Percentiles rank a stretch among this genome's conserved stretches.
These are phyloP conservation scores for Orychophragmus violaceus DNA, from an alignment of 345 rosid genomes.

Conservation along the genomic window DNA sequence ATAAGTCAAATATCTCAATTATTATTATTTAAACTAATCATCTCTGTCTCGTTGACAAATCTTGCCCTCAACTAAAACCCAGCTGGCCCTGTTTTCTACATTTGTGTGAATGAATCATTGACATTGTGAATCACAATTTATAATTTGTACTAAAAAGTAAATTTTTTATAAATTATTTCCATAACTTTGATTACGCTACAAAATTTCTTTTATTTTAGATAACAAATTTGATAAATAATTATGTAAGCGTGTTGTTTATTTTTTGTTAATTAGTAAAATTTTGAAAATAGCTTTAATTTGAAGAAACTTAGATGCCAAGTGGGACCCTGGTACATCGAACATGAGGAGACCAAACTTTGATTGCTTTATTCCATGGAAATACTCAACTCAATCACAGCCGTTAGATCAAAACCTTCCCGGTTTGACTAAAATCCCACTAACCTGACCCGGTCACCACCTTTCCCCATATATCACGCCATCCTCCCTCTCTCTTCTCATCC, in stretches of 20 bases:
- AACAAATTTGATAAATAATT: background rate
- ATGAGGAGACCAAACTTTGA: slow-evolving; percentile 29
- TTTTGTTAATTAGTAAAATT: background rate
- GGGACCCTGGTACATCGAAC: slow-evolving; percentile 28
- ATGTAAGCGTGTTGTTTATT: background rate
- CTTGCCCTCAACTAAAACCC: slow-evolving; percentile 14
- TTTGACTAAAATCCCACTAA: slow-evolving; percentile 34
- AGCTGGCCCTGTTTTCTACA: slow-evolving; percentile 10
- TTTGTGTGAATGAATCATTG: background rate
- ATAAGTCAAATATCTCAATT: slow-evolving; percentile 20
- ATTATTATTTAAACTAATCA: background rate
- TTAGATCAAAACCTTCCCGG: slow-evolving; percentile 25
- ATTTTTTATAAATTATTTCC: too few relatives aligned
- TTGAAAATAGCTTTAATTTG: background rate
- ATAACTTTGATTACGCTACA: too few relatives aligned
- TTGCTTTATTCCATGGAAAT: slow-evolving; percentile 32
- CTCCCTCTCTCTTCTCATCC: background rate
- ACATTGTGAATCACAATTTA: background rate
- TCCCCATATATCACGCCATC: slow-evolving; percentile 40
- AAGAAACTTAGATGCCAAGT: background rate
- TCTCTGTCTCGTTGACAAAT: slow-evolving; percentile 30
- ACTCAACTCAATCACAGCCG: slow-evolving; percentile 36
- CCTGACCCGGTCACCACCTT: slow-evolving; percentile 42
- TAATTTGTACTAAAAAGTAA: background rate
- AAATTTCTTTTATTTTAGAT: too few relatives aligned